phyloP scores from a whole-genome alignment of 2,329 filamentous ascomycete species.

The Fusarium irregulare region DNA sequence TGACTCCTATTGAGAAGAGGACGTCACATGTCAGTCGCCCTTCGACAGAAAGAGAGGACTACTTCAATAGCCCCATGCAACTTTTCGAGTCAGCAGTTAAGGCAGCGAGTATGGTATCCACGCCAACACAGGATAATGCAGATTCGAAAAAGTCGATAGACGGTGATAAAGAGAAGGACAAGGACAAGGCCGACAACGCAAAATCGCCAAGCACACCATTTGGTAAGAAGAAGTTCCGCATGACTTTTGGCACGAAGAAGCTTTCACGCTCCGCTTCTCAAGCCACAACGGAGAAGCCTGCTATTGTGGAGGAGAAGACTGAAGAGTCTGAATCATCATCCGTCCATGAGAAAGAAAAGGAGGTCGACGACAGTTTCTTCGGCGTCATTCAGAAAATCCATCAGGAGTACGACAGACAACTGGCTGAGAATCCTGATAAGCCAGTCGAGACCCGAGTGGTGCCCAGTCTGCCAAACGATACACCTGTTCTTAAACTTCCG shows the following conservation, averaged over 20 bases:
- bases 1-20: conserved; percentile 65
- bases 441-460: conserved; percentile 71
- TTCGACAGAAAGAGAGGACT: conserved; percentile 77
- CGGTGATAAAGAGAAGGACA: conserved; percentile 59
- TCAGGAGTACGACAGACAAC: conserved; percentile 76
- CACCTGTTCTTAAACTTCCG: conserved; percentile 80
- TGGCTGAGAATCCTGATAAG: conserved; percentile 65
- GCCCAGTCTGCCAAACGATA: conserved; percentile 78
- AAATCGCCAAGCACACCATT: conserved; percentile 75
- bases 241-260: conserved; percentile 88
- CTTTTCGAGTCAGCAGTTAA: conserved; percentile 61
- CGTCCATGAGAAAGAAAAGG: conserved; percentile 76
- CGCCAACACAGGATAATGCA: conserved; percentile 59
- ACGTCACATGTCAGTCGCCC: conserved; percentile 67
- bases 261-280: conserved; percentile 74
- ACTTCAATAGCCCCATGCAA: conserved; percentile 75
- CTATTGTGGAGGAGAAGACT: conserved; percentile 79
- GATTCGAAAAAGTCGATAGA: conserved; percentile 63
- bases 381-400: conserved; percentile 79
- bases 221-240: conserved; percentile 88
- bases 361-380: conserved; percentile 79
- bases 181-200: conserved; percentile 61
- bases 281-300: conserved; percentile 74
- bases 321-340: conserved; percentile 73
- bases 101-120: conserved; percentile 59